Conservation (phyloP, 768 basidiomycete species). For the Boletus coccyginus region DNA sequence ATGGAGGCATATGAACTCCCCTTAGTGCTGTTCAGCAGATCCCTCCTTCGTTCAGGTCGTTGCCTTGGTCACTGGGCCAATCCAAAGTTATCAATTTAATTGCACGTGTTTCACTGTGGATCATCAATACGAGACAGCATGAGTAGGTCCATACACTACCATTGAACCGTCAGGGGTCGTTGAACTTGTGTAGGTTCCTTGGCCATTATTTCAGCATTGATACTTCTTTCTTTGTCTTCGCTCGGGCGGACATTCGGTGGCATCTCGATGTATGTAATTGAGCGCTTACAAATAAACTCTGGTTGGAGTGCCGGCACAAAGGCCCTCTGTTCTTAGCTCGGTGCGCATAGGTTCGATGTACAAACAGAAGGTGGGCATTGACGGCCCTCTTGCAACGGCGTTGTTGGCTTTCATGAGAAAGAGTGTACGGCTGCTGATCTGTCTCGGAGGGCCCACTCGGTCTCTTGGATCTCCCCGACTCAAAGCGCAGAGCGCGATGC, state of each 20-base stretch:
- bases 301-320: background rate
- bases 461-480: no score
- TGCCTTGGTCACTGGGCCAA: background rate
- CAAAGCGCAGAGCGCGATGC: background rate
- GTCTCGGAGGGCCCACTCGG: no score
- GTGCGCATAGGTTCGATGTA: background rate
- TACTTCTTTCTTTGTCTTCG: constrained; percentile 6
- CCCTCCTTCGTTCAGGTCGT: background rate
- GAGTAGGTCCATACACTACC: constrained; percentile 11
- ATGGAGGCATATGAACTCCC: background rate
- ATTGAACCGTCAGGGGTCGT: background rate
- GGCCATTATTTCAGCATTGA: background rate
- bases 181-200: background rate
- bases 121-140: background rate
- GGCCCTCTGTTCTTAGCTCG: no score
- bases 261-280: background rate
- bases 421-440: background rate
- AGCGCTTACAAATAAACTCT: background rate
- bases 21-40: constrained; percentile 13
- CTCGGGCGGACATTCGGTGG: constrained; percentile 8
- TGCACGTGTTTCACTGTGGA: background rate
- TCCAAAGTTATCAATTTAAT: background rate
- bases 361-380: background rate
- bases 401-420: background rate
- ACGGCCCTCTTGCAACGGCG: background rate